Evolutionary conservation across 2,329 filamentous ascomycete genomes (phyloP).

Genomic region (Thermothelomyces thermophilus): DNA sequence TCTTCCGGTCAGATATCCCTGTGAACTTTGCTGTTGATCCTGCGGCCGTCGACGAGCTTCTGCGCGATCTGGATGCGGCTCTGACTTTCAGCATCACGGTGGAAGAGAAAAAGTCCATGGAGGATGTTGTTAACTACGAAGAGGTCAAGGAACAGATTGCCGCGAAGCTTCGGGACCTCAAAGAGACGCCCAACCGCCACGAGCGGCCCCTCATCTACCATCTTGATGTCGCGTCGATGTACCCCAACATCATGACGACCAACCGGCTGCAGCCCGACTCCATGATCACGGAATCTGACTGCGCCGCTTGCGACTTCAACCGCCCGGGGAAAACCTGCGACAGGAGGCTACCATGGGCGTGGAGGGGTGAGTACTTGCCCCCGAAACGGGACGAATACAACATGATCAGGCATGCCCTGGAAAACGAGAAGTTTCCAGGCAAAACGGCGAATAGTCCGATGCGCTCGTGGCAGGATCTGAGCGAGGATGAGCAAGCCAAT

Average conservation of each 20-base stretch:
- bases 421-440: slow-evolving; percentile 88
- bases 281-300: slow-evolving; percentile 96
- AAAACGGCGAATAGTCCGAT: slow-evolving; percentile 62
- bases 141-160: slow-evolving; percentile 79
- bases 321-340: slow-evolving; percentile 96
- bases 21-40: slow-evolving; percentile 91
- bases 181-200: slow-evolving; percentile 72
- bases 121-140: slow-evolving; percentile 74
- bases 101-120: slow-evolving; percentile 75
- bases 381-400: slow-evolving; percentile 98
- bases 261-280: slow-evolving; percentile 96
- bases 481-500: slow-evolving; percentile 71
- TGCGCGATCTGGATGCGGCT: slow-evolving; percentile 80
- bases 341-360: slow-evolving; percentile 88
- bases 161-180: slow-evolving; percentile 63
- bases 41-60: slow-evolving; percentile 79
- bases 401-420: slow-evolving; percentile 88
- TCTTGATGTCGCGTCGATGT: slow-evolving; percentile 98
- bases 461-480: slow-evolving; percentile 74
- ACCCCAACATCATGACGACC: slow-evolving; percentile 99
- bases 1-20: slow-evolving; percentile 92
- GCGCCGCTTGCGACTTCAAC: slow-evolving; percentile 97
- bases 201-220: slow-evolving; percentile 94
- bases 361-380: slow-evolving; percentile 94
- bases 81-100: slow-evolving; percentile 80